These are phyloP conservation scores for Heterobasidion parviporum DNA, from an alignment of 1,284 basidiomycete species.

Conservation along the genomic window DNA sequence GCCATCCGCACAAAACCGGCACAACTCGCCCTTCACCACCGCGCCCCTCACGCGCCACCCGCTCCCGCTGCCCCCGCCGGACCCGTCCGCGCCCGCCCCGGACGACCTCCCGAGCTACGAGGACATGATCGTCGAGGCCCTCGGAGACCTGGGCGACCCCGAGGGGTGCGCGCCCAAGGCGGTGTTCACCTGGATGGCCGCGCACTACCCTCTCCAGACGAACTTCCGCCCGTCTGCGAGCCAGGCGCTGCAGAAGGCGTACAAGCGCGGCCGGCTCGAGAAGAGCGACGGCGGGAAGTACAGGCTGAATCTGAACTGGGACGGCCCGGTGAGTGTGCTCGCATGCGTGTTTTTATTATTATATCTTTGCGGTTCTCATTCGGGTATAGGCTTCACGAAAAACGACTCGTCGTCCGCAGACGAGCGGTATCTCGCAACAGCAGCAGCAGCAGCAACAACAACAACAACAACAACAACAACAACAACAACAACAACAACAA, in stretches of 20 bases:
- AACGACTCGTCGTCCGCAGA: constrained; percentile 63
- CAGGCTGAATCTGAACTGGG: constrained; percentile 62
- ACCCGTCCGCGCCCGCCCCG: constrained; percentile 18
- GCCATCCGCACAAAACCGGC: constrained; percentile 24
- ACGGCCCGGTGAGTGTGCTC: constrained; percentile 51
- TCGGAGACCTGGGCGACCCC: constrained; percentile 50
- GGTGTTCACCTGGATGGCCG: constrained; percentile 72
- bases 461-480: constrained; percentile 16
- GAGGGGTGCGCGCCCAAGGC: constrained; percentile 75
- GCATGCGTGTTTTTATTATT: background rate
- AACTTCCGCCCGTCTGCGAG: constrained; percentile 80
- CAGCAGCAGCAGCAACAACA: constrained; percentile 8
- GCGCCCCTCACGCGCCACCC: constrained; percentile 5
- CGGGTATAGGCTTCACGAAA: constrained; percentile 47
- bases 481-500: constrained; percentile 8
- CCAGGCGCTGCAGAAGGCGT: constrained; percentile 78
- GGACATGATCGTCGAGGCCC: constrained; percentile 78
- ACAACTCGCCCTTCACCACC: constrained; percentile 12
- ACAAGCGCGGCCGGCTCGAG: constrained; percentile 65
- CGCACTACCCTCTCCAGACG: constrained; percentile 71
- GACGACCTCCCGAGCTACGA: constrained; percentile 79
- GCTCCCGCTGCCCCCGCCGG: constrained; percentile 21
- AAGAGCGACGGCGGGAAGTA: constrained; percentile 67
- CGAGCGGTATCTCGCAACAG: constrained; percentile 28
- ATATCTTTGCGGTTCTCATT: background rate